Base-by-base conservation (phyloP, 2,329 filamentous ascomycete genomes). In the Ophiostoma piceae region DNA sequence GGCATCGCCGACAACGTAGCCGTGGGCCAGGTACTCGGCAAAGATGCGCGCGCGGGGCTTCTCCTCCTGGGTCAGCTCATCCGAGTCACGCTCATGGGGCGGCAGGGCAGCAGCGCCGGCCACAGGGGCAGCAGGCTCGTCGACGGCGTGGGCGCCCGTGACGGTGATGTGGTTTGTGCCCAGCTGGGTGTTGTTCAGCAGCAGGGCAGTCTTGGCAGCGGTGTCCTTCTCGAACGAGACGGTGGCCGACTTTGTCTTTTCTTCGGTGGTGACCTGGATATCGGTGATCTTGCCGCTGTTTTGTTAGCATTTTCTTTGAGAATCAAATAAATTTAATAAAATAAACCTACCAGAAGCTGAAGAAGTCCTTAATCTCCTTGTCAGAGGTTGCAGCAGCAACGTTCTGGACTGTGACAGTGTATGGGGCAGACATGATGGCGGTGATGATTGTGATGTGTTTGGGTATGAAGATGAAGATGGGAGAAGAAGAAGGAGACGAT, bases 201-300 rank as follows among this genome's bases (percentile, higher is more conserved):
- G 91, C 57, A 97, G 91, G 35, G 95, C 95, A 29, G 95, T 99
- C 85, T 97, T 97, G 71, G 94, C 94, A 67, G 95, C 95, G 16
- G 94, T 96, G 79, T 94, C 89, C 84, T 97, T 97, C 82, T 98
- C 95, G 77, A 99, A 99, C 68, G 89, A 94, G 73, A 99, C 94
- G n/a, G 90, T 91, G 71, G 95, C 95, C 67, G 89, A 89, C 82
- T 97, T 92, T 74, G 86, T 84, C 74, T 89, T 85, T 76, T 87
- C 87, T 80, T 80, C 81, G 47, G 88, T 81, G 37, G 88, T 92
- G 77, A 97, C 86, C 71, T 92, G 89, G 79, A 99, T 85, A 75
- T 87, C 86, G 74, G 88, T 89, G 79, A 99, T 96, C 85, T 97
- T 98, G 79, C 95, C 95, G 79, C 92, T 95, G 78, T 19, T 29